Percentiles rank a stretch among this genome's conserved stretches.
Evolutionary conservation across 352 stramenopile species (phyloP).

Genomic region (Phytophthora europaea): DNA sequence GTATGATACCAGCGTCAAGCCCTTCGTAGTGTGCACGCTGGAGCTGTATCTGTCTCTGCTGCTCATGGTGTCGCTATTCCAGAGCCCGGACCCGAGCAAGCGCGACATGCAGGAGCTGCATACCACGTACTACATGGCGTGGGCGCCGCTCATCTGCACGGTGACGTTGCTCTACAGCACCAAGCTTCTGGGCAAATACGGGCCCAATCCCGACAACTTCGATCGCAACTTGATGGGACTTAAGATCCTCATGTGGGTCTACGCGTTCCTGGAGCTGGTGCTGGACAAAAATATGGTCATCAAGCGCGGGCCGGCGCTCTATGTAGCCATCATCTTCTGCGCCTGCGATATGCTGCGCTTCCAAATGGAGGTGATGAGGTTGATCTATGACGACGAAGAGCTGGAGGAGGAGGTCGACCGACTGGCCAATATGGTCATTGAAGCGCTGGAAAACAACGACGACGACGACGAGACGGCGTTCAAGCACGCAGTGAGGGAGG

Average conservation of each 20-base stretch:
- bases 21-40: constrained; percentile 54
- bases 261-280: constrained; percentile 54
- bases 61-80: constrained; percentile 67
- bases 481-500: constrained; percentile 44
- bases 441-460: constrained; percentile 38
- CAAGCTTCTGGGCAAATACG: constrained; percentile 45
- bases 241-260: constrained; percentile 64
- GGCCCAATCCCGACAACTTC: constrained; percentile 52
- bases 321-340: constrained; percentile 62
- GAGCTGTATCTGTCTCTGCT: constrained; percentile 66
- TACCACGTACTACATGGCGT: constrained; percentile 61
- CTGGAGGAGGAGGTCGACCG: constrained; percentile 56
- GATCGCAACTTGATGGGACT: constrained; percentile 58
- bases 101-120: constrained; percentile 63
- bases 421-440: constrained; percentile 48
- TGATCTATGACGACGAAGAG: constrained; percentile 66
- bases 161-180: constrained; percentile 49
- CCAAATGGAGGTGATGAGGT: constrained; percentile 58
- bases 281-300: constrained; percentile 64
- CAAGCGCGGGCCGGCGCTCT: constrained; percentile 59
- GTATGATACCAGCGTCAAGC: constrained; percentile 48
- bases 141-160: constrained; percentile 52
- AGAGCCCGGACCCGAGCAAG: constrained; percentile 42
- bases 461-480: constrained; percentile 44
- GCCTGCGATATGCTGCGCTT: constrained; percentile 65